Evolutionary conservation across 108 stramenopile species (phyloP).

Genomic region (Asterionellopsis glacialis): DNA sequence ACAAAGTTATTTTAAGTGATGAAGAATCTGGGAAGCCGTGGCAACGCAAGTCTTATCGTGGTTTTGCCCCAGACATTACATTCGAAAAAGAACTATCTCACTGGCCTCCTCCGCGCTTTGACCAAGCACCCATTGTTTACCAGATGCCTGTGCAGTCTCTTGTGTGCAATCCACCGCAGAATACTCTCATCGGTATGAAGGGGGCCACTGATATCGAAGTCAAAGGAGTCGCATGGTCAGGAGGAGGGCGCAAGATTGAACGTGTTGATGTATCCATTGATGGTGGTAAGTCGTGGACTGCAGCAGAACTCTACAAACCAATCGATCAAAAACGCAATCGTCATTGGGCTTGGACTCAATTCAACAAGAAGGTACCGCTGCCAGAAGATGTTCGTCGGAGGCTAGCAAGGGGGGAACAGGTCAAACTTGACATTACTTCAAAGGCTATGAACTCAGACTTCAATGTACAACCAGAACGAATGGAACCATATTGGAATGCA

Average conservation of each 20-base stretch:
- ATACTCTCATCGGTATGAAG: constrained; percentile 19
- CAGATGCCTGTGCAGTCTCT: constrained; percentile 60
- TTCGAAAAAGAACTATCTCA: constrained; percentile 40
- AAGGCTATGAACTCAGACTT: constrained; percentile 69
- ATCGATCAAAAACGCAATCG: constrained; percentile 23
- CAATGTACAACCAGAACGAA: constrained; percentile 71
- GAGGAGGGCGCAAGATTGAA: constrained; percentile 70
- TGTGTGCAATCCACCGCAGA: constrained; percentile 43
- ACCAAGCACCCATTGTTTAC: constrained; percentile 49
- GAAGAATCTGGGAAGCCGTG: constrained; percentile 48
- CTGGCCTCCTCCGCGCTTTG: constrained; percentile 35
- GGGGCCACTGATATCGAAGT: constrained; percentile 30
- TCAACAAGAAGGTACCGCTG: constrained; percentile 22
- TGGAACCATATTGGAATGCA: constrained; percentile 75
- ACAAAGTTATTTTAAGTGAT: constrained; percentile 33
- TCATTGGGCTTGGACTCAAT: constrained; percentile 44
- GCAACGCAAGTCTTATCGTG: constrained; percentile 62
- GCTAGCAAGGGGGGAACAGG: constrained; percentile 19
- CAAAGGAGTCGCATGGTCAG: constrained; percentile 73
- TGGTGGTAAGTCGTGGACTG: constrained; percentile 74
- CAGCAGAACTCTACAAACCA: constrained; percentile 44
- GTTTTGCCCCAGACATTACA: constrained; percentile 35
- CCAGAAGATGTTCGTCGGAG: constrained; percentile 27
- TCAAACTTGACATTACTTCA: constrained; percentile 40
- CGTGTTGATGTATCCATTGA: constrained; percentile 83